These are phyloP conservation scores for Cardiospermum halicacabum DNA, from an alignment of 345 rosid species.

Conservation along the genomic window DNA sequence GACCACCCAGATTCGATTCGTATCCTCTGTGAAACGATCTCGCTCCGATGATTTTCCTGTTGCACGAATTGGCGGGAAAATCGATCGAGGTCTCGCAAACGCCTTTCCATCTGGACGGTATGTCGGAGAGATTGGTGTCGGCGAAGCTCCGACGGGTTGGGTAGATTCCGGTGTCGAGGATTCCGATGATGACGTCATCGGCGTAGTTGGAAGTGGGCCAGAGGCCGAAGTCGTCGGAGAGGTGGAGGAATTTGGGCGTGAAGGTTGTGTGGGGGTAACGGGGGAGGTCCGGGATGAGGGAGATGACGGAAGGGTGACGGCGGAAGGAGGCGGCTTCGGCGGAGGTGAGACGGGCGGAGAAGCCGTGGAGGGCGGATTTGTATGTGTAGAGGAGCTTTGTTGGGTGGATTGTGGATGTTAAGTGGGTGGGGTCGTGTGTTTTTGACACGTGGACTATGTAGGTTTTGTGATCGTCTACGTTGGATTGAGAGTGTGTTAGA, in stretches of 20 bases:
- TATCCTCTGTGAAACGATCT: slow-evolving; percentile 61
- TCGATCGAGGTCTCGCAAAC: slow-evolving; percentile 50
- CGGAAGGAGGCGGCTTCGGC: slow-evolving; percentile 42
- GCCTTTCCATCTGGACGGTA: slow-evolving; percentile 69
- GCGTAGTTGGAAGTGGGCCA: slow-evolving; percentile 67
- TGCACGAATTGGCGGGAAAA: slow-evolving; percentile 65
- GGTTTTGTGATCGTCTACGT: slow-evolving; percentile 31
- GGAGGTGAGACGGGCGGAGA: slow-evolving; percentile 69
- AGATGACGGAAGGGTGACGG: slow-evolving; percentile 46
- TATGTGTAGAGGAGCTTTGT: slow-evolving; percentile 63
- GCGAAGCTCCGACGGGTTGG: slow-evolving; percentile 71
- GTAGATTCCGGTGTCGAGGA: slow-evolving; percentile 87
- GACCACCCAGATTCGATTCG: slow-evolving; percentile 28
- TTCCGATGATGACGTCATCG: slow-evolving; percentile 68
- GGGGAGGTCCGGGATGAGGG: slow-evolving; percentile 58
- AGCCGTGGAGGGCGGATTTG: slow-evolving; percentile 53
- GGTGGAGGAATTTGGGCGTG: slow-evolving; percentile 70
- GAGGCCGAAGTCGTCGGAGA: slow-evolving; percentile 51
- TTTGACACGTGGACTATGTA: slow-evolving; percentile 63
- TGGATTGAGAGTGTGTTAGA: slow-evolving; percentile 6
- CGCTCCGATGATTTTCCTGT: slow-evolving; percentile 79
- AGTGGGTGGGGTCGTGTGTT: slow-evolving; percentile 61
- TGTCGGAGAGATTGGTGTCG: slow-evolving; percentile 38
- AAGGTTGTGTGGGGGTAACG: slow-evolving; percentile 81
- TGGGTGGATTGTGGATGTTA: slow-evolving; percentile 46